Percentiles rank a stretch among this genome's conserved stretches.
Evolutionary conservation across 345 rosid species (phyloP).

Genomic region (Gossypium longicalyx): DNA sequence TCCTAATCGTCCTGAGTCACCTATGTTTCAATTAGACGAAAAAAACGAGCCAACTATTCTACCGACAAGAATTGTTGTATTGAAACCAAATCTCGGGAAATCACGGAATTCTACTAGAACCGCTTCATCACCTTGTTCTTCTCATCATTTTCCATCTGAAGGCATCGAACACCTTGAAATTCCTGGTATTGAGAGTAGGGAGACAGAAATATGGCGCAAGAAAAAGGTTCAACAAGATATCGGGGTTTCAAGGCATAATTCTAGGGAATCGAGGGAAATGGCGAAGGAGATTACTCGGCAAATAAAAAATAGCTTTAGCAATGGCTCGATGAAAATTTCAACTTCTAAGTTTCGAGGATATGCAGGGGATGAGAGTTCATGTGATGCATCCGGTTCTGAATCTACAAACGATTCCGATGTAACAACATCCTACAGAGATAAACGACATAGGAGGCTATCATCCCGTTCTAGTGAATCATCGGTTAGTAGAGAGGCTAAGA

Average conservation of each 20-base stretch:
- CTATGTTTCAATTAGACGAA: conserved; percentile 39
- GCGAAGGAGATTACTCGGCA: conserved; percentile 60
- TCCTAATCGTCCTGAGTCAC: conserved; percentile 26
- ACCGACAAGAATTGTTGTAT: conserved; percentile 83
- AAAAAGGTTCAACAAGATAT: conserved; percentile 41
- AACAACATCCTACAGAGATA: conserved; percentile 38
- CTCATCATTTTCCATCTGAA: conserved; percentile 47
- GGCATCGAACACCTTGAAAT: conserved; percentile 27
- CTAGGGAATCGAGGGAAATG: conserved; percentile 62
- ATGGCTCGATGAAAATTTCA: conserved; percentile 39
- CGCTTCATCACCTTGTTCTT: conserved; percentile 46
- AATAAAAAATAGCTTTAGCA: conserved; percentile 44
- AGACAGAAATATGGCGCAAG: conserved; percentile 33
- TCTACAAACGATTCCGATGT: conserved; percentile 64
- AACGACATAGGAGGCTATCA: conserved; percentile 35
- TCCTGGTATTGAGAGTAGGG: conserved; percentile 37
- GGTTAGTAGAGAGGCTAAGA: conserved; percentile 78
- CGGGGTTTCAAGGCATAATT: conserved; percentile 43
- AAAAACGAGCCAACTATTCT: conserved; percentile 29
- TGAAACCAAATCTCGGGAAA: conserved; percentile 81
- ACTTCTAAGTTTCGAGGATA: conserved; percentile 55
- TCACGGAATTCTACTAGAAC: conserved; percentile 36
- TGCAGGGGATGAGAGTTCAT: conserved; percentile 84
- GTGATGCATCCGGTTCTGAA: conserved; percentile 57
- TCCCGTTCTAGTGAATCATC: conserved; percentile 59